Conservation (phyloP, 495 filamentous ascomycete genomes). For the Haplographium delicatum region DNA sequence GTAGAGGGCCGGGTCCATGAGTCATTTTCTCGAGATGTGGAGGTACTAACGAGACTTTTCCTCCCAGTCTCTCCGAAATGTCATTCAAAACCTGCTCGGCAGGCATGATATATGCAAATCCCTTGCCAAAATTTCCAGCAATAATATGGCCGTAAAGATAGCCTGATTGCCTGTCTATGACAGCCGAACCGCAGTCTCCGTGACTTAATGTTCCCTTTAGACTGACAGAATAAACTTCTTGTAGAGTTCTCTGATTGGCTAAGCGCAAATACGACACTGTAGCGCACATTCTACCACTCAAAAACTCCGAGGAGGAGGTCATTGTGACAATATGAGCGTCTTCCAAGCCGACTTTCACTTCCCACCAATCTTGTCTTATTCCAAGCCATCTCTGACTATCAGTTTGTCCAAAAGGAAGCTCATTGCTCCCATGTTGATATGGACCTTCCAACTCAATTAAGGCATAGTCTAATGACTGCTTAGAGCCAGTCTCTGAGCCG, state of each 20-base stretch:
- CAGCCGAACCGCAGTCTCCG: conserved; percentile 24
- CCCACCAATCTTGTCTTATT: background rate
- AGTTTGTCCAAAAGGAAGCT: conserved; percentile 4
- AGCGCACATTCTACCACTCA: conserved; percentile 7
- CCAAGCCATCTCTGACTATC: conserved; percentile 6
- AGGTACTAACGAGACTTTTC: background rate
- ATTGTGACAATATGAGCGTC: conserved; percentile 5
- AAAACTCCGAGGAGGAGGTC: conserved; percentile 7
- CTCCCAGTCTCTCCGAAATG: background rate
- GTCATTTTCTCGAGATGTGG: background rate
- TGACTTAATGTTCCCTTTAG: conserved; percentile 1
- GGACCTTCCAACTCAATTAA: background rate
- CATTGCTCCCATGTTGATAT: background rate
- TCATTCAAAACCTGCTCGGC: conserved; percentile 6
- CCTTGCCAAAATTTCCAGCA: conserved; percentile 16
- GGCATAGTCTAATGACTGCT: conserved; percentile 8
- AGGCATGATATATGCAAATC: conserved; percentile 20
- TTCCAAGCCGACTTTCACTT: background rate
- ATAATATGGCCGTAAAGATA: conserved; percentile 25
- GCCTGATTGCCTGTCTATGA: conserved; percentile 22
- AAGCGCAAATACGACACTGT: conserved; percentile 9
- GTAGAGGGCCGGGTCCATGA: background rate
- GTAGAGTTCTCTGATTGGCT: conserved; percentile 7
- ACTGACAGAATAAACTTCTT: conserved; percentile 9
- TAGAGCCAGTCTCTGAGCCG: background rate